Conservation (phyloP, 169 alveolate species). For the Babesia caballi region DNA sequence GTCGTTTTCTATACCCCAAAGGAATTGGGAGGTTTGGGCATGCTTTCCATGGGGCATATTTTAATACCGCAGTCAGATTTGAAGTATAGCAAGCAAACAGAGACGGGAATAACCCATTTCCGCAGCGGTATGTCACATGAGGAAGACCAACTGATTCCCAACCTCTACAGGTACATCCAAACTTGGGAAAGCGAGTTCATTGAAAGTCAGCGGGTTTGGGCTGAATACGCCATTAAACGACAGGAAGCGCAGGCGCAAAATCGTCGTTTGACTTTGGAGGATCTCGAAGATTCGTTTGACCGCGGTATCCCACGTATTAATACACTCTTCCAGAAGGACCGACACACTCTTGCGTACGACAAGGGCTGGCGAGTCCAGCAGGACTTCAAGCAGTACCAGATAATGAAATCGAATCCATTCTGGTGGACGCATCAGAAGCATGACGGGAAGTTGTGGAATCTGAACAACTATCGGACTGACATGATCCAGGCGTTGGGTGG, state of each 20-base stretch:
- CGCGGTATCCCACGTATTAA: slow-evolving; percentile 99
- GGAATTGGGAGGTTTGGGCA: slow-evolving; percentile 99
- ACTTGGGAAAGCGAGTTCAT: slow-evolving; percentile 99
- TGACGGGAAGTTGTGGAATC: slow-evolving; percentile 99
- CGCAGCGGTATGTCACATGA: slow-evolving; percentile 99
- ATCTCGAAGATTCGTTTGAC: slow-evolving; percentile 99
- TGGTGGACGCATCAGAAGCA: slow-evolving; percentile 99
- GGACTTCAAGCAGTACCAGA: slow-evolving; percentile 96
- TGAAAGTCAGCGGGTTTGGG: slow-evolving; percentile 99
- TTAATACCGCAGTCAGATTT: slow-evolving; percentile 99
- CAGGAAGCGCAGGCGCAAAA: slow-evolving; percentile 98
- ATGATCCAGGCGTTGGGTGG: slow-evolving; percentile 99
- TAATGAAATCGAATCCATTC: slow-evolving; percentile 95
- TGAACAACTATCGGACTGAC: slow-evolving; percentile 99
- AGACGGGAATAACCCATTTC: slow-evolving; percentile 98
- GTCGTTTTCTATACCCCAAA: slow-evolving; percentile 99
- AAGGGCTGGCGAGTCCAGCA: slow-evolving; percentile 99
- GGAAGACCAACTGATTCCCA: slow-evolving; percentile 99
- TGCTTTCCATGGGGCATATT: slow-evolving; percentile 99
- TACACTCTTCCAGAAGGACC: slow-evolving; percentile 99
- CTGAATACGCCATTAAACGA: slow-evolving; percentile 98
- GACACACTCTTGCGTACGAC: slow-evolving; percentile 99
- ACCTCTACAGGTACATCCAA: slow-evolving; percentile 93
- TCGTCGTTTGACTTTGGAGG: slow-evolving; percentile 97
- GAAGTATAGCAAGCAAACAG: slow-evolving; percentile 95